These are phyloP conservation scores for Magnusiomyces suaveolens DNA, from an alignment of 1,139 yeast genomes.

Conservation along the genomic window DNA sequence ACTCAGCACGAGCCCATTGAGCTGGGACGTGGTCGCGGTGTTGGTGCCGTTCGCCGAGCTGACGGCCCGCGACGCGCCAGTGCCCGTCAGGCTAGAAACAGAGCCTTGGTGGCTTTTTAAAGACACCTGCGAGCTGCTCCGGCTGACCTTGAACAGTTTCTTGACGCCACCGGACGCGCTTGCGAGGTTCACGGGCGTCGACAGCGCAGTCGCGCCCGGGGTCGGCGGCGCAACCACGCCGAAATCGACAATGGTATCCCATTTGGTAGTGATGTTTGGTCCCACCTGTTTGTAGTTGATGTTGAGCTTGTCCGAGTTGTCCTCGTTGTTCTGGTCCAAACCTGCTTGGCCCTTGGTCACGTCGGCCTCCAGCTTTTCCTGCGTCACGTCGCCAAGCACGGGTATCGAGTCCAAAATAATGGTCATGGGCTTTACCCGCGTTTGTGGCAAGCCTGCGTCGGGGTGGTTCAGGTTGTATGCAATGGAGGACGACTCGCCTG, in stretches of 20 bases:
- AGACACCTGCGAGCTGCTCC: constrained; percentile 6
- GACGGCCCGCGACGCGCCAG: background rate
- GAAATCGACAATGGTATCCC: constrained; percentile 57
- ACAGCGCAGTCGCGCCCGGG: background rate
- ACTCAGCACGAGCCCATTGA: constrained; percentile 45
- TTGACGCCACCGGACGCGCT: constrained; percentile 15
- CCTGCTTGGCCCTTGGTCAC: background rate
- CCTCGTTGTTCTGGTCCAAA: constrained; percentile 1
- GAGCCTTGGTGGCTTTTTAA: constrained; percentile 2
- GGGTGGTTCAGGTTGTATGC: constrained; percentile 24
- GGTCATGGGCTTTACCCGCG: constrained; percentile 22
- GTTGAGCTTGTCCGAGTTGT: background rate
- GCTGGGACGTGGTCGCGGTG: constrained; percentile 6
- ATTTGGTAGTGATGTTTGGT: constrained; percentile 42
- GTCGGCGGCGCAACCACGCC: constrained; percentile 40
- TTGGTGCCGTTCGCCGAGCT: too few relatives aligned
- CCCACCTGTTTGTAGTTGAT: constrained; percentile 8
- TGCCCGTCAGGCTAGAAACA: background rate
- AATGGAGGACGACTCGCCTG: constrained; percentile 31
- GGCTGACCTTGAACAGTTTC: constrained; percentile 12
- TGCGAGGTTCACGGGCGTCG: constrained; percentile 13
- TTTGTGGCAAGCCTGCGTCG: constrained; percentile 19
- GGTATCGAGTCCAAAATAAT: constrained; percentile 22
- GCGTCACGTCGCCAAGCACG: constrained; percentile 20
- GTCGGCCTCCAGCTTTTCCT: background rate